Conservation (phyloP, 2,329 filamentous ascomycete species). For the Camillea tinctor region DNA sequence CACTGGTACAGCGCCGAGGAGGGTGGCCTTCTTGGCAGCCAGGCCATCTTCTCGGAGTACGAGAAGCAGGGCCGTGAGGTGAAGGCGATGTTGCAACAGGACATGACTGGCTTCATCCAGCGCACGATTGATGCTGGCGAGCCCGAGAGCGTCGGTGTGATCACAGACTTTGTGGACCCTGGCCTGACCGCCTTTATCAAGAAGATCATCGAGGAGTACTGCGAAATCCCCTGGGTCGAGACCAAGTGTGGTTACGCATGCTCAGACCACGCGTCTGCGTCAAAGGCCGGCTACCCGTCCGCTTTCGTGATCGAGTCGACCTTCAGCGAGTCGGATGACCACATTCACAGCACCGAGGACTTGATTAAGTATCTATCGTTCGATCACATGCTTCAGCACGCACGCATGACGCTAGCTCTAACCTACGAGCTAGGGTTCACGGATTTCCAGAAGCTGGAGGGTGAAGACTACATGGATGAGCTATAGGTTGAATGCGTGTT, state of each 20-base stretch:
- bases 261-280: constrained; percentile 71
- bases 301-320: constrained; percentile 75
- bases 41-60: constrained; percentile 84
- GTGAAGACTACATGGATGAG: constrained; percentile 35
- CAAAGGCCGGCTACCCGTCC: constrained; percentile 71
- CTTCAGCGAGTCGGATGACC: constrained; percentile 64
- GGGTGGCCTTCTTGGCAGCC: constrained; percentile 66
- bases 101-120: constrained; percentile 91
- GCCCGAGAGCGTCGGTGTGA: constrained; percentile 84
- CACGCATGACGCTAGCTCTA: constrained; percentile 77
- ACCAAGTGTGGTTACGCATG: constrained; percentile 89
- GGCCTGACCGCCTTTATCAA: constrained; percentile 88
- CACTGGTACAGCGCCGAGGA: constrained; percentile 86
- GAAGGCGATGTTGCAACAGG: constrained; percentile 97
- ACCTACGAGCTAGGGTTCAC: constrained; percentile 83
- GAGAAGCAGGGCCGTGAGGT: constrained; percentile 70
- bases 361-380: constrained; percentile 73
- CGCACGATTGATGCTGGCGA: constrained; percentile 79
- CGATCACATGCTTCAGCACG: constrained; percentile 90
- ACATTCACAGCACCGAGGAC: constrained; percentile 71
- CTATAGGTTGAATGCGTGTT: constrained; percentile 26
- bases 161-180: constrained; percentile 85
- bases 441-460: constrained; percentile 54
- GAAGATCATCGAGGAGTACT: constrained; percentile 82
- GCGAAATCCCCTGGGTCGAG: constrained; percentile 80